Evolutionary conservation across 306 rosid genomes (phyloP), one percentile per base, ranked within the genome.

Genomic region (Oxytropis ochrocephala): DNA sequence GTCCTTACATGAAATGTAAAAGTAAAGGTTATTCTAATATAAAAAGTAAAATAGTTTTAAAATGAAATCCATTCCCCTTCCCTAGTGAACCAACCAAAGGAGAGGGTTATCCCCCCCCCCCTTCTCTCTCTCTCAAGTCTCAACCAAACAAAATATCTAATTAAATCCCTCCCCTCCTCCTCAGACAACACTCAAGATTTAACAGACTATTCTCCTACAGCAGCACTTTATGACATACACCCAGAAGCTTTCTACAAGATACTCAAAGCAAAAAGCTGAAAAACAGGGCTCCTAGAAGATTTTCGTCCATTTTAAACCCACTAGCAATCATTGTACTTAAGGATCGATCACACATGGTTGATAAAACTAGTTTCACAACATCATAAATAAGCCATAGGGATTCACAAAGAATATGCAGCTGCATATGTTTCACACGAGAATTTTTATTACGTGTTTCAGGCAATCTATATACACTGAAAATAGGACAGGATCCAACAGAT

Each of bases 171-270:
- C 42, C 42, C 11, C 42, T 36, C 42, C 43, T 55, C 64, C 68
- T 60, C 56, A 17, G 63, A 58, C 41, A 67, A 29, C 58, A 58
- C 10, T 65, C 72, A 75, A 57, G 50, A 69, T 54, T 61, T 47
- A 36, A 48, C 16, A 3, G 42, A 50, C 55, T 30, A 60, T 46
- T 74, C 51, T 59, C 47, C 30, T n/a, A 46, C 19, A 48, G 38
- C 55, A 59, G 17, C 56, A 41, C 5, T 49, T 72, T 18, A 54
- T 24, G 54, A 63, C 46, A 63, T 41, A 30, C 59, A 64, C 39
- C 58, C 14, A 10, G 18, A 5, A 4, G 5, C 47, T 64, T 51
- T 38, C 56, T 33, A 43, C 47, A 39, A 50, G 41, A 58, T 65
- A 38, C 5, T 59, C 38, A 59, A 52, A 54, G 46, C 44, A 44